Percentiles rank a stretch among this genome's conserved stretches.
These are phyloP conservation scores for Carex arenaria DNA, from an alignment of 202 grass and related monocot genomes.

Conservation along the genomic window DNA sequence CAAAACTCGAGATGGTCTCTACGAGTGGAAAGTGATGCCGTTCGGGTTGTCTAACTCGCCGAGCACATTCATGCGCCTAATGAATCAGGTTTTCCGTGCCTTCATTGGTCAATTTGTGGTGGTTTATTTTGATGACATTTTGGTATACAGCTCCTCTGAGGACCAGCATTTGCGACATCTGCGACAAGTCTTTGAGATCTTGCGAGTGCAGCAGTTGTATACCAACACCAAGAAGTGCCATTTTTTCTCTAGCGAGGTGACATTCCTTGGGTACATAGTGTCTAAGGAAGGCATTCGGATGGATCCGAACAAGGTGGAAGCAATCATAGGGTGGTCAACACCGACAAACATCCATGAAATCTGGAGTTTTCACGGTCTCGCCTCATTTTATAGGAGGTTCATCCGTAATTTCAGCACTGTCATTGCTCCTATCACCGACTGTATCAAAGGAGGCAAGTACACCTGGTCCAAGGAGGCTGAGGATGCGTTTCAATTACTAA, in stretches of 20 bases:
- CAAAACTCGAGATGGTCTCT: slow-evolving; percentile 24
- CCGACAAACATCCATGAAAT: not conserved
- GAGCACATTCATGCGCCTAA: not conserved
- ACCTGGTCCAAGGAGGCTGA: not conserved
- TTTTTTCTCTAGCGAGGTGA: too few species aligned
- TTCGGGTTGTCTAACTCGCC: not conserved
- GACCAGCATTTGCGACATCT: too few species aligned
- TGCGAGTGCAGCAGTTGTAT: too few species aligned
- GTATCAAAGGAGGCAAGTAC: not conserved
- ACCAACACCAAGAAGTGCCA: too few species aligned
- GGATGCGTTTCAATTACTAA: not conserved
- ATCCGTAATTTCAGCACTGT: slow-evolving; percentile 4
- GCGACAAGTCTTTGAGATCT: too few species aligned
- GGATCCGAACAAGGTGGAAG: too few species aligned
- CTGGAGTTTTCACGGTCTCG: not conserved
- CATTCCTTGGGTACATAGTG: too few species aligned
- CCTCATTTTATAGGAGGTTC: not conserved
- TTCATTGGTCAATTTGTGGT: not conserved
- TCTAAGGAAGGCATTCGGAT: too few species aligned
- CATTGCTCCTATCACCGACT: not conserved
- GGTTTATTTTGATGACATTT: too few species aligned
- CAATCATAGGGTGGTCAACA: not conserved
- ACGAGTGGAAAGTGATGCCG: slow-evolving; percentile 16
- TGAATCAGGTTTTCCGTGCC: not conserved
- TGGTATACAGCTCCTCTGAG: too few species aligned